Conservation (phyloP, 2,329 filamentous ascomycete species). For the Hymenoscyphus fructigenus region DNA sequence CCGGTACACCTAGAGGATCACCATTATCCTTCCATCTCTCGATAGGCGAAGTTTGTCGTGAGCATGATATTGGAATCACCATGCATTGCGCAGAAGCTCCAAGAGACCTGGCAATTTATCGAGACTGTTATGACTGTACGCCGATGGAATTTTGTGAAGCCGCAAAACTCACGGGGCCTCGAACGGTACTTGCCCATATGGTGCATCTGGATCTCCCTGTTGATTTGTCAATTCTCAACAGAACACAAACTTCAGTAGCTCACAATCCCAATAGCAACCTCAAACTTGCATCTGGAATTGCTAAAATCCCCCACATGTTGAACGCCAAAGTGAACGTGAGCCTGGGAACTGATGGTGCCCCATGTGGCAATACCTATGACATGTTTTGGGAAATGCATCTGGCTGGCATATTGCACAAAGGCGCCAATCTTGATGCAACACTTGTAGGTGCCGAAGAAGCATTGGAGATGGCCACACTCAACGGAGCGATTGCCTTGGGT, state of each 20-base stretch:
- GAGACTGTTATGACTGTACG: slow-evolving; percentile 40
- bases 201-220: slow-evolving; percentile 46
- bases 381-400: slow-evolving; percentile 54
- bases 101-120: slow-evolving; percentile 41
- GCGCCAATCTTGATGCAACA: slow-evolving; percentile 42
- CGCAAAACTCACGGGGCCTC: slow-evolving; percentile 41
- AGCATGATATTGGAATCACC: slow-evolving; percentile 44
- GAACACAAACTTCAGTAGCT: slow-evolving; percentile 46
- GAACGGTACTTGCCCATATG: slow-evolving; percentile 52
- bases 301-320: slow-evolving; percentile 46
- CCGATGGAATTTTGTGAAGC: slow-evolving; percentile 45
- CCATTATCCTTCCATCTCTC: slow-evolving; percentile 40
- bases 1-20: slow-evolving; percentile 47
- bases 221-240: slow-evolving; percentile 42
- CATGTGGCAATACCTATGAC: slow-evolving; percentile 53
- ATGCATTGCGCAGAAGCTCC: slow-evolving; percentile 48
- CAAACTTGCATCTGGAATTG: slow-evolving; percentile 52
- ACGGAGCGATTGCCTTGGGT: slow-evolving; percentile 49
- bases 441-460: slow-evolving; percentile 46
- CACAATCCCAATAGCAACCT: slow-evolving; percentile 53
- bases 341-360: slow-evolving; percentile 53
- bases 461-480: slow-evolving; percentile 52
- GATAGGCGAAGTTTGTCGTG: slow-evolving; percentile 42
- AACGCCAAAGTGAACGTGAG: slow-evolving; percentile 45
- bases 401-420: slow-evolving; percentile 50